Percentiles rank a stretch among this genome's conserved stretches.
Evolutionary conservation across 176 grass and related monocot genomes (phyloP).

Genomic region (Tuctoria greenei): DNA sequence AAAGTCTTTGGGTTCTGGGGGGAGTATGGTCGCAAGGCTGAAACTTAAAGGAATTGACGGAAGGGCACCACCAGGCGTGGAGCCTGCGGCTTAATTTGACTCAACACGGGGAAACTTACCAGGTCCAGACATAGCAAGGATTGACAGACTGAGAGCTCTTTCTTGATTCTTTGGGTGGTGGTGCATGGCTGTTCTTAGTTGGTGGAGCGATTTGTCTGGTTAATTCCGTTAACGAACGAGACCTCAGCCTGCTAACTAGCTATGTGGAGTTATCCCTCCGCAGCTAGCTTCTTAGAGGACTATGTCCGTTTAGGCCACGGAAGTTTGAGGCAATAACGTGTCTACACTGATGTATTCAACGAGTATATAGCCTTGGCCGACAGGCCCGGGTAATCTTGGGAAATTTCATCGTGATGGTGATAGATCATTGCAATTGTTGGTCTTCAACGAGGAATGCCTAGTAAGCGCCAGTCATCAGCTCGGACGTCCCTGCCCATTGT

Average conservation of each 20-base stretch:
- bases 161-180: too few relatives aligned
- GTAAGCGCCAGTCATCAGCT: too few relatives aligned
- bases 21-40: constrained; percentile 32
- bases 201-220: constrained; percentile 53
- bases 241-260: constrained; percentile 68
- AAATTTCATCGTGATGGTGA: constrained; percentile 68
- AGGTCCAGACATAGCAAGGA: constrained; percentile 57
- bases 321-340: too few relatives aligned
- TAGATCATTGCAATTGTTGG: constrained; percentile 70
- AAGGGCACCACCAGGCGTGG: constrained; percentile 39
- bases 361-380: constrained; percentile 82
- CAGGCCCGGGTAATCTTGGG: constrained; percentile 68
- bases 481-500: too few relatives aligned
- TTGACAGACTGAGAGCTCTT: constrained; percentile 31
- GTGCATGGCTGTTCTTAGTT: too few relatives aligned
- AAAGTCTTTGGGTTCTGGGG: constrained; percentile 66
- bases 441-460: constrained; percentile 58
- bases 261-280: constrained; percentile 53
- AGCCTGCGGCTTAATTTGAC: constrained; percentile 39
- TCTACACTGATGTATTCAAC: constrained; percentile 90
- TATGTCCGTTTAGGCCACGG: too few relatives aligned
- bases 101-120: constrained; percentile 54
- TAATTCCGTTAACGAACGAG: constrained; percentile 70
- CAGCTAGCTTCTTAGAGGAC: constrained; percentile 83
- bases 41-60: constrained; percentile 77